phyloP scores from a whole-genome alignment of 768 basidiomycete species.

The Suillus decipiens region DNA sequence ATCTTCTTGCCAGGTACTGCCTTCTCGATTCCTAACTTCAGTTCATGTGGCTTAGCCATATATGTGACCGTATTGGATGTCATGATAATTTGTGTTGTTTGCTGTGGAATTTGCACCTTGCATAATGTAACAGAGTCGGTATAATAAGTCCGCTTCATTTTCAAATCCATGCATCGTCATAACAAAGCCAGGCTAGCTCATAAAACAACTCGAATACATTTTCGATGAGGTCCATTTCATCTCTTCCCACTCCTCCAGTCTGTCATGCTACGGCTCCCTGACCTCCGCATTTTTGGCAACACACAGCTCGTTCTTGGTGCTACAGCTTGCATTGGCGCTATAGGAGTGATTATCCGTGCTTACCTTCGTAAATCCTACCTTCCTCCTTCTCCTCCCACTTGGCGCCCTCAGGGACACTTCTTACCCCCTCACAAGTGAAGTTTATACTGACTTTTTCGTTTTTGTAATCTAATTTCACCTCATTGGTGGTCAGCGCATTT shows the following conservation, averaged over 20 bases:
- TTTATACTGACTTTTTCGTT: neutral
- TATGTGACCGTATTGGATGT: no score
- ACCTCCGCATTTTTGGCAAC: neutral
- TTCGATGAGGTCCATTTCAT: neutral
- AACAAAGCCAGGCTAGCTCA: no score
- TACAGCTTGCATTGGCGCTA: neutral
- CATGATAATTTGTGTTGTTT: no score
- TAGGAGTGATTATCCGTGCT: neutral
- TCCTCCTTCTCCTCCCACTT: neutral
- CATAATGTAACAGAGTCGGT: no score
- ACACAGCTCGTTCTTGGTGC: neutral
- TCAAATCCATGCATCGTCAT: no score
- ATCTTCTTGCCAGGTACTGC: no score
- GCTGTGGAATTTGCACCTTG: no score
- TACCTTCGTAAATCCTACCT: neutral
- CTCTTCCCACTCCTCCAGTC: neutral
- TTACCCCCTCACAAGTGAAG: neutral
- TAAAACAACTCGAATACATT: no score
- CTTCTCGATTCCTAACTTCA: no score
- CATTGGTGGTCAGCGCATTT: neutral
- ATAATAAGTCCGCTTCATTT: no score
- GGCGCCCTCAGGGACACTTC: neutral
- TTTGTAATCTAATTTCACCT: neutral
- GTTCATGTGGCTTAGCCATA: no score
- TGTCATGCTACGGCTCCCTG: neutral